Conservation (phyloP, 2,329 filamentous ascomycete genomes). For the Pyrenochaeta sp. region DNA sequence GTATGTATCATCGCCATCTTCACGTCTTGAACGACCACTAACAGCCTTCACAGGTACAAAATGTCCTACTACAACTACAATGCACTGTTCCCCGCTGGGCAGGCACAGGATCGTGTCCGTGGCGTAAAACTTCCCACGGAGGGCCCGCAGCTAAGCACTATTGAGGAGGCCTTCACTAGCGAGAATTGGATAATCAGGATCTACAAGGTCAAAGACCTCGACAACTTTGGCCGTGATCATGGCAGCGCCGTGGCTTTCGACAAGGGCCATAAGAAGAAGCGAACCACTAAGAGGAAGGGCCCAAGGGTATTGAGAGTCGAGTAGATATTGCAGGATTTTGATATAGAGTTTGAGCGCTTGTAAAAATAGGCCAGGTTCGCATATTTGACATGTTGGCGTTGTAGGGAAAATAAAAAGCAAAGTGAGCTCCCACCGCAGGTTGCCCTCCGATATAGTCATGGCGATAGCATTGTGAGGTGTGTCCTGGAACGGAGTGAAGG, state of each 20-base stretch:
- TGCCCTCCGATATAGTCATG: not conserved
- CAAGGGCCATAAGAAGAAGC: constrained; percentile 85
- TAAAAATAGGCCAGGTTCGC: constrained; percentile 33
- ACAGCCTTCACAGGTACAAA: constrained; percentile 80
- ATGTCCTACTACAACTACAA: constrained; percentile 99
- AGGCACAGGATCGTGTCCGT: constrained; percentile 90
- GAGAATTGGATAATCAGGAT: constrained; percentile 99
- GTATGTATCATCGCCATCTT: constrained; percentile 63
- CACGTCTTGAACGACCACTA: constrained; percentile 20
- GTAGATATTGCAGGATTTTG: constrained; percentile 53
- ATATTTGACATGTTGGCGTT: constrained; percentile 35
- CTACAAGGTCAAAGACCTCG: constrained; percentile 99
- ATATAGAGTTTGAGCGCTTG: constrained; percentile 36
- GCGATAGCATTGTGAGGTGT: constrained; percentile 1
- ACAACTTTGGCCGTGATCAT: constrained; percentile 94
- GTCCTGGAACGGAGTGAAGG: constrained; percentile 2
- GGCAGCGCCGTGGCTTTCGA: constrained; percentile 74
- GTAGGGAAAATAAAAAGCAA: constrained; percentile 39
- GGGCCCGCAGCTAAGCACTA: constrained; percentile 82
- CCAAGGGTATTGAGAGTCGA: constrained; percentile 76
- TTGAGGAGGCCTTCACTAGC: constrained; percentile 97
- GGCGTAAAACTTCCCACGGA: constrained; percentile 80
- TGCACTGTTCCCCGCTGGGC: constrained; percentile 86
- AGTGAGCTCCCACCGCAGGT: constrained; percentile 9
- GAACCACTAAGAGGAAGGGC: constrained; percentile 75